These are phyloP conservation scores for Colletotrichum echinochloae DNA, from an alignment of 2,329 filamentous ascomycete genomes.

Conservation along the genomic window DNA sequence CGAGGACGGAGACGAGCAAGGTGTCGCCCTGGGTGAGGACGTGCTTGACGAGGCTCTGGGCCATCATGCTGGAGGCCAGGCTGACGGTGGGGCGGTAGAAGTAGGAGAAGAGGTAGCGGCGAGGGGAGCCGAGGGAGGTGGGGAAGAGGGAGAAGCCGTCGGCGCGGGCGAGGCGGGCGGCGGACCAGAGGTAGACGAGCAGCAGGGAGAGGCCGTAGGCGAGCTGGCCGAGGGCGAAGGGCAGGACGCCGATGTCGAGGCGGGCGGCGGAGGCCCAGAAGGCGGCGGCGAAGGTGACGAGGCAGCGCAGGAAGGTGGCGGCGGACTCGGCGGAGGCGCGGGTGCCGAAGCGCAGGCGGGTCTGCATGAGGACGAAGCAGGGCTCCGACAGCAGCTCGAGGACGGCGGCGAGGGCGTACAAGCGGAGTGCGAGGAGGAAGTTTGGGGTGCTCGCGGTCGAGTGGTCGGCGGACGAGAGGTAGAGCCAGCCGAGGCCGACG, in stretches of 20 bases:
- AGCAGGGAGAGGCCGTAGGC: conserved; percentile 78
- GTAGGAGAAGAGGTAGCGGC: conserved; percentile 64
- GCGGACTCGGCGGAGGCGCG: conserved; percentile 86
- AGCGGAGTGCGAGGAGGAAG: conserved; percentile 64
- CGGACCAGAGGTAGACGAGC: conserved; percentile 75
- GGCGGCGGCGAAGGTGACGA: conserved; percentile 78
- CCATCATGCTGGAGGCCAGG: conserved; percentile 83
- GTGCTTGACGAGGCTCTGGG: conserved; percentile 92
- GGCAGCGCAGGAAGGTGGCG: conserved; percentile 82
- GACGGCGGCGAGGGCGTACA: conserved; percentile 69
- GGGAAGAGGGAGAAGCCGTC: conserved; percentile 78
- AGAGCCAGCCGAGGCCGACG: conserved; percentile 73
- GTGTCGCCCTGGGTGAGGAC: conserved; percentile 95
- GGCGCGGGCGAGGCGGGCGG: conserved; percentile 64
- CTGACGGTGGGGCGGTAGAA: conserved; percentile 79
- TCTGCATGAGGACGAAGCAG: conserved; percentile 88
- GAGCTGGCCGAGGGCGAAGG: conserved; percentile 90
- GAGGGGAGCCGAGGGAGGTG: conserved; percentile 48
- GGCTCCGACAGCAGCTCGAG: conserved; percentile 89
- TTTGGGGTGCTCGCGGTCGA: conserved; percentile 70
- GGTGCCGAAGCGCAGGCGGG: conserved; percentile 81
- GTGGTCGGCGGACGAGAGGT: conserved; percentile 66
- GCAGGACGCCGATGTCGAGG: conserved; percentile 77
- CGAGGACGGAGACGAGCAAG: conserved; percentile 83
- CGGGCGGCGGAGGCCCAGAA: conserved; percentile 68